phyloP scores from a whole-genome alignment of 164 flowering plant genomes.

The Stephania japonica region DNA sequence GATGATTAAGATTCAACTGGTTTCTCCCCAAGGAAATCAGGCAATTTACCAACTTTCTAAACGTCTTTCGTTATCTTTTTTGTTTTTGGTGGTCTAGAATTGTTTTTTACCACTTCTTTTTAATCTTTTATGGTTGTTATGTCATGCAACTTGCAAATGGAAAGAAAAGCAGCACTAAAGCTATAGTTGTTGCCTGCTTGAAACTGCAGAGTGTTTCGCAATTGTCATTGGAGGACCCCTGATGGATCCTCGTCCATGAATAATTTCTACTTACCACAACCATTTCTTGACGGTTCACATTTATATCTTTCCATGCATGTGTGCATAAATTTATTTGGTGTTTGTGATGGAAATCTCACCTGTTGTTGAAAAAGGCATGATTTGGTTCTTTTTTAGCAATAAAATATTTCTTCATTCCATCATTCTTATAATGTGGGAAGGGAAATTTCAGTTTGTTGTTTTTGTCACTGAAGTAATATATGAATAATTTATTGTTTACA shows the following conservation, averaged over 20 bases:
- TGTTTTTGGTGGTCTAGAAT: not conserved
- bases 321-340: not conserved
- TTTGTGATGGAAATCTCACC: not conserved
- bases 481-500: not conserved
- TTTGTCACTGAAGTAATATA: not conserved
- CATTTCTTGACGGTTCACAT: not conserved
- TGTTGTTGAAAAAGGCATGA: not conserved
- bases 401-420: not conserved
- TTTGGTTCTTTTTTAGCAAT: not conserved
- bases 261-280: not conserved
- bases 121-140: not conserved
- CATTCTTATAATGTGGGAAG: not conserved
- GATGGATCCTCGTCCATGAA: not conserved
- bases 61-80: not conserved
- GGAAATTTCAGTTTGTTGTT: not conserved
- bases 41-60: conserved; percentile 26
- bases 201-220: not conserved
- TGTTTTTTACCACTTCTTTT: not conserved
- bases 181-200: not conserved
- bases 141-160: not conserved
- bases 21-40: conserved; percentile 64
- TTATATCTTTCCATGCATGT: not conserved
- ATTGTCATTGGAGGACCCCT: not conserved
- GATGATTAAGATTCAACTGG: conserved; percentile 62
- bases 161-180: not conserved